Percentiles rank a stretch among this genome's conserved stretches.
These are phyloP conservation scores for Lagenidium sp. DNA, from an alignment of 352 stramenopile species.

Conservation along the genomic window DNA sequence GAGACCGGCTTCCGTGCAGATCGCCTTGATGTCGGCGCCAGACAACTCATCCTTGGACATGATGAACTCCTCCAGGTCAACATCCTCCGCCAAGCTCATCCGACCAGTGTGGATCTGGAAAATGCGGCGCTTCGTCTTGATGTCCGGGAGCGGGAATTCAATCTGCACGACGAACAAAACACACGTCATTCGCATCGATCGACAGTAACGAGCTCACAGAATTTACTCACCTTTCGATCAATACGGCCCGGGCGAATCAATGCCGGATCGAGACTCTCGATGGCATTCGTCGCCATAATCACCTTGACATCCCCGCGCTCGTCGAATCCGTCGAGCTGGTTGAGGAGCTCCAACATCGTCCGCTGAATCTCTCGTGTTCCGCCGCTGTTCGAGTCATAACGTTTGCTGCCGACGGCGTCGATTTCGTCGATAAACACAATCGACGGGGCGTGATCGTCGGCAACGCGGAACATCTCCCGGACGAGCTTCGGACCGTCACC, in stretches of 20 bases:
- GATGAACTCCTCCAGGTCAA: slow-evolving; percentile 99
- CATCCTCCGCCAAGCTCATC: slow-evolving; percentile 98
- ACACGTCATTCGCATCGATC: background rate
- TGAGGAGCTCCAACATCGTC: slow-evolving; percentile 99
- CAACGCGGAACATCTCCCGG: slow-evolving; percentile 98
- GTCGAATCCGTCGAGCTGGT: slow-evolving; percentile 99
- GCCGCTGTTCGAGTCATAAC: slow-evolving; percentile 97
- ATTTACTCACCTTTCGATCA: slow-evolving; percentile 91
- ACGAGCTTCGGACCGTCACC: slow-evolving; percentile 99
- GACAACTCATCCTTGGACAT: slow-evolving; percentile 99
- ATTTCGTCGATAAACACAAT: slow-evolving; percentile 99
- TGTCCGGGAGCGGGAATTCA: slow-evolving; percentile 99
- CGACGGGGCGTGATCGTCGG: slow-evolving; percentile 96
- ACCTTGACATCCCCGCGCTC: slow-evolving; percentile 99
- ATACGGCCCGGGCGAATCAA: slow-evolving; percentile 99
- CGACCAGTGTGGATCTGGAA: slow-evolving; percentile 99
- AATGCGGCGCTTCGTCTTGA: slow-evolving; percentile 99
- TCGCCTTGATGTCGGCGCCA: slow-evolving; percentile 99
- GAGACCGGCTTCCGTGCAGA: slow-evolving; percentile 99
- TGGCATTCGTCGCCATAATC: slow-evolving; percentile 99
- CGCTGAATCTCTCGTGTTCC: slow-evolving; percentile 99
- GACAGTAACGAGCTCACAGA: slow-evolving; percentile 1
- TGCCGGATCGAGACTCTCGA: slow-evolving; percentile 98
- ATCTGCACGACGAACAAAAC: slow-evolving; percentile 69
- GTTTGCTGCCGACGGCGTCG: slow-evolving; percentile 98